Conservation (phyloP, 2,329 filamentous ascomycete species). For the Fusarium globosum region DNA sequence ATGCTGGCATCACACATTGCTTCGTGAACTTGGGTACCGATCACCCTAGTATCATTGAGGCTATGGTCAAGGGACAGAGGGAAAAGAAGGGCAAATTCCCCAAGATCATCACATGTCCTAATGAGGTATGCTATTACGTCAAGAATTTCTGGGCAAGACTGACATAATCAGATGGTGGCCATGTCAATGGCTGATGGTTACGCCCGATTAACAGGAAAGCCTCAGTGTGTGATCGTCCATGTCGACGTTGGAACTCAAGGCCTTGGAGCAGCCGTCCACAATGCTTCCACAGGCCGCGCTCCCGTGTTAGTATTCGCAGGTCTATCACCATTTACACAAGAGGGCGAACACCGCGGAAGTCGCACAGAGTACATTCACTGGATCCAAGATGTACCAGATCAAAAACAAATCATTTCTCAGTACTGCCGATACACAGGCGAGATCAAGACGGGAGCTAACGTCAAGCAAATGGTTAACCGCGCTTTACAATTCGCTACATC, state of each 20-base stretch:
- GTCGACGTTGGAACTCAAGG: slow-evolving; percentile 87
- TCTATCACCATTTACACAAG: slow-evolving; percentile 78
- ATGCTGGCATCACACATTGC: slow-evolving; percentile 70
- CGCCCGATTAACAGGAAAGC: slow-evolving; percentile 75
- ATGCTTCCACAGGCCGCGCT: slow-evolving; percentile 78
- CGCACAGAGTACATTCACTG: slow-evolving; percentile 88
- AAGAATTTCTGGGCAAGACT: neutral
- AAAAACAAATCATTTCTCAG: slow-evolving; percentile 82
- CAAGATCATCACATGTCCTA: slow-evolving; percentile 81
- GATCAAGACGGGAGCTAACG: slow-evolving; percentile 84
- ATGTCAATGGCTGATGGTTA: slow-evolving; percentile 88
- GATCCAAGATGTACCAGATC: slow-evolving; percentile 86
- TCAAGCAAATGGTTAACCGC: slow-evolving; percentile 90
- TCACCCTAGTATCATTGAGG: slow-evolving; percentile 82
- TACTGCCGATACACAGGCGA: slow-evolving; percentile 88
- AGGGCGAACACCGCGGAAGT: slow-evolving; percentile 81
- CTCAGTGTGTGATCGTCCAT: slow-evolving; percentile 82
- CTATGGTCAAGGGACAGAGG: slow-evolving; percentile 79
- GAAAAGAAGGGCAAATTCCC: slow-evolving; percentile 74
- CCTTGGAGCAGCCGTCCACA: slow-evolving; percentile 81
- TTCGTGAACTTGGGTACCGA: slow-evolving; percentile 76
- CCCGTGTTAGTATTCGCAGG: slow-evolving; percentile 84
- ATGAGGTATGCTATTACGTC: slow-evolving; percentile 66
- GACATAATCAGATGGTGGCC: slow-evolving; percentile 75
- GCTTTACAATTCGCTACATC: slow-evolving; percentile 84